Base-by-base conservation (phyloP, 2,329 filamentous ascomycete species). In the Fusarium equiseti region DNA sequence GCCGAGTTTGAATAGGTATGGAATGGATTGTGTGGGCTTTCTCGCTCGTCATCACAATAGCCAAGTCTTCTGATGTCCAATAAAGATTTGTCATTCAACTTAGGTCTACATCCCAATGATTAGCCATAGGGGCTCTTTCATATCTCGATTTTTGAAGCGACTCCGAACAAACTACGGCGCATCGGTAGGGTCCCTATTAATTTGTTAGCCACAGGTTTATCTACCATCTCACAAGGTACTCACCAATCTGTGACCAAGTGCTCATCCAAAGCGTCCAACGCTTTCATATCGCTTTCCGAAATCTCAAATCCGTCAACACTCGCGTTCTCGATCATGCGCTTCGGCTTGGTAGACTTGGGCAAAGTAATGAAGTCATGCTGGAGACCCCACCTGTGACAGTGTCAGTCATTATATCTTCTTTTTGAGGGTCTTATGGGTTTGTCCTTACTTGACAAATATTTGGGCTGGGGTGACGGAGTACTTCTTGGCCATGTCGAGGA, bases 321-420 rank as follows among this genome's bases (percentile, higher is more conserved):
- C 5, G 84, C 88, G 76, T 94, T 95, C 76, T 90, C 87, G 7
- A 86, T 72, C 59, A 94, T 89, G 27, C 92, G 85, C 51, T 87
- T 85, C 75, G 83, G 83, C 63, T 83, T 87, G 24, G 87, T 83
- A 77, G 91, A 93, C 85, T 96, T 95, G 7, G 92, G 92, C 67
- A 95, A 81, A 7, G 91, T 89, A 46, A 94, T 87, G 73, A 90
- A 90, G 38, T 88, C 89, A 76, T 94, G 88, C 78, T 96, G 92
- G 69, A 95, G 79, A 58, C 89, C 91, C 93, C 93, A 96, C 59
- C 92, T 87, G 48, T 0, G 15, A 0, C 10, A 27, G 3, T 6
- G 20, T 73, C 16, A 75, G 50, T 18, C n/a, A 9, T 2, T 15
- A 3, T 6, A 20, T 5, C 10, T 3, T 26, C 3, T 2, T 3